phyloP scores from a whole-genome alignment of 75 land plant genomes.

The Chamaecyparis obtusa region DNA sequence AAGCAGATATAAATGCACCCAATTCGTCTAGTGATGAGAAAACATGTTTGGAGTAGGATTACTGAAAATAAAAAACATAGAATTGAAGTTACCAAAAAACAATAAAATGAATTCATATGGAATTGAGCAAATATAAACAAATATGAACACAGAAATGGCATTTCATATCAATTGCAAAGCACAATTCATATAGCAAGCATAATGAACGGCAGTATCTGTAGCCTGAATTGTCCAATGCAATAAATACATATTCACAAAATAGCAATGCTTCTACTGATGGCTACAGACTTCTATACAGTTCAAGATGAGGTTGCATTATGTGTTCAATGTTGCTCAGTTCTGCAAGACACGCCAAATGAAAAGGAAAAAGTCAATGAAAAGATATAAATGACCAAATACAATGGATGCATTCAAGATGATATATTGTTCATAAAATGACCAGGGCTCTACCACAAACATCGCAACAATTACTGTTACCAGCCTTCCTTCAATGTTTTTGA shows the following conservation, averaged over 20 bases:
- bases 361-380: background rate
- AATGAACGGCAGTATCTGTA: background rate
- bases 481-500: constrained; percentile 44
- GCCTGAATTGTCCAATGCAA: background rate
- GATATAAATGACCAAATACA: background rate
- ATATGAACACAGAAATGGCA: background rate
- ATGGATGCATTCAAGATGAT: background rate
- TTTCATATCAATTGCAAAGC: background rate
- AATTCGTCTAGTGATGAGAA: background rate
- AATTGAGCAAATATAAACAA: background rate
- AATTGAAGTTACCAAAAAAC: background rate
- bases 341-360: background rate
- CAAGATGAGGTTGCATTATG: background rate
- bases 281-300: background rate
- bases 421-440: background rate
- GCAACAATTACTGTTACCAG: constrained; percentile 22
- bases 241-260: constrained; percentile 7
- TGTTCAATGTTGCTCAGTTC: background rate
- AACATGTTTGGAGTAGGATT: background rate
- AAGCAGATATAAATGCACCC: background rate
- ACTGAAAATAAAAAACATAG: background rate
- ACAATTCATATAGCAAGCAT: background rate
- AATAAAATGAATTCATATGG: background rate
- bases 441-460: background rate
- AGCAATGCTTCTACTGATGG: background rate